Evolutionary conservation across 495 filamentous ascomycete species (phyloP).

Genomic region (Daldinia grandis): DNA sequence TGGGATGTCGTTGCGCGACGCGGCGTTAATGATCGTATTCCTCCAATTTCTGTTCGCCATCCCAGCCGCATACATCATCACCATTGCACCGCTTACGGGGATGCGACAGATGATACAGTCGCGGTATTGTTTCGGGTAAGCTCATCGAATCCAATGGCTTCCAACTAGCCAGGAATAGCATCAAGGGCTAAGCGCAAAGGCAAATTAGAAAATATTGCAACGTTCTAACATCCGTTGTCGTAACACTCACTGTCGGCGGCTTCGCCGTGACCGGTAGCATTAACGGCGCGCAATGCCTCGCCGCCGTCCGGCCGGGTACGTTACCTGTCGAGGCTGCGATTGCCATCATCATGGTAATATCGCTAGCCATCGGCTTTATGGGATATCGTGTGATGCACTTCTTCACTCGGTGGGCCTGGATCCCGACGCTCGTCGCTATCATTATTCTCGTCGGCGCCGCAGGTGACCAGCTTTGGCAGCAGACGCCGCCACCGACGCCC

Average conservation of each 20-base stretch:
- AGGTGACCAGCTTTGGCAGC: constrained; percentile 53
- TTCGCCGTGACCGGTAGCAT: constrained; percentile 54
- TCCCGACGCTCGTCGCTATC: constrained; percentile 60
- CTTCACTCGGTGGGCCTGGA: constrained; percentile 65
- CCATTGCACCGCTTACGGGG: constrained; percentile 60
- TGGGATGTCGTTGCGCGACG: constrained; percentile 61
- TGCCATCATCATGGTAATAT: constrained; percentile 58
- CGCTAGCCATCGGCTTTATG: constrained; percentile 58
- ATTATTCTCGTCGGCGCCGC: constrained; percentile 60
- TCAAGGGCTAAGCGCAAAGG: neutral
- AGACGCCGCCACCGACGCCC: constrained; percentile 26
- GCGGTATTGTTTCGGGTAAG: constrained; percentile 63
- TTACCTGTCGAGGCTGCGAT: constrained; percentile 60
- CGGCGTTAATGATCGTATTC: constrained; percentile 65
- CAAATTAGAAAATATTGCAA: constrained; percentile 31
- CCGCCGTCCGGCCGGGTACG: constrained; percentile 55
- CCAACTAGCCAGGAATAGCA: neutral
- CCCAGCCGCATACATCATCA: constrained; percentile 63
- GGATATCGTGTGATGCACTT: constrained; percentile 62
- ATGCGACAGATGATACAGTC: constrained; percentile 65
- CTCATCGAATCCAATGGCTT: neutral
- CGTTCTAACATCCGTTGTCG: constrained; percentile 42
- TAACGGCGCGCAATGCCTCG: constrained; percentile 54
- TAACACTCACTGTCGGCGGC: constrained; percentile 53
- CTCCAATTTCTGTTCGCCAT: constrained; percentile 60